Percentiles rank a stretch among this genome's conserved stretches.
Conservation (phyloP, 208 protist genomes). For the Leishmania lainsoni region DNA sequence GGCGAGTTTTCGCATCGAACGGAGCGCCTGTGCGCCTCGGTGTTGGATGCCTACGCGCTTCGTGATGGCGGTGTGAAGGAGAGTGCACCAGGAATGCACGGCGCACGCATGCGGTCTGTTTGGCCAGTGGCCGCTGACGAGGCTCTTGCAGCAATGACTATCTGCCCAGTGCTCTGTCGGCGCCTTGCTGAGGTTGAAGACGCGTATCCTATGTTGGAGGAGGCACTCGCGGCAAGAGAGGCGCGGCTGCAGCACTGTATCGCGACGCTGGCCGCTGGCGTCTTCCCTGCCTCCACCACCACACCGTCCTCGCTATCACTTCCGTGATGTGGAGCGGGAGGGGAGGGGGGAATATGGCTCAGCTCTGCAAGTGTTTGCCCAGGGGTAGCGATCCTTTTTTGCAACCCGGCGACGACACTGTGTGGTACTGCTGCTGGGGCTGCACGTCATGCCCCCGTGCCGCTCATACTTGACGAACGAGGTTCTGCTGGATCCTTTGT, state of each 20-base stretch:
- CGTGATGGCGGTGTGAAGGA: not conserved
- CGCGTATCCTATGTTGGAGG: not conserved
- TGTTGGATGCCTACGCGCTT: slow-evolving; percentile 21
- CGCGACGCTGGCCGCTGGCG: not conserved
- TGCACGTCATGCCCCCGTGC: not conserved
- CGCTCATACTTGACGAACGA: too few relatives aligned
- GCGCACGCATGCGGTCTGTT: not conserved
- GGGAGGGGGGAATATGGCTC: not conserved
- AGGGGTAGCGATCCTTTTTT: not conserved
- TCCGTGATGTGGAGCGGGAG: not conserved
- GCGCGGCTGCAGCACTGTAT: slow-evolving; percentile 5
- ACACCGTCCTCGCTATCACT: too few relatives aligned
- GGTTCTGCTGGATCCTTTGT: not conserved
- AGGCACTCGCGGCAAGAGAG: slow-evolving; percentile 18
- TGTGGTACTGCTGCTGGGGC: not conserved
- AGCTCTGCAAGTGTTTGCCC: not conserved
- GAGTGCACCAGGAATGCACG: too few relatives aligned
- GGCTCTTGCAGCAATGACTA: not conserved
- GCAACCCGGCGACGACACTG: not conserved
- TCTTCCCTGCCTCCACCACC: not conserved
- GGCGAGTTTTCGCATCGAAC: not conserved
- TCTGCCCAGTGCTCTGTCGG: not conserved
- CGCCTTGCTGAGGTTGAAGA: not conserved
- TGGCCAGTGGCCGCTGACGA: not conserved
- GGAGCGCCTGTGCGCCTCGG: slow-evolving; percentile 23